Conservation (phyloP, 306 rosid genomes). For the Prunus mongolica region DNA sequence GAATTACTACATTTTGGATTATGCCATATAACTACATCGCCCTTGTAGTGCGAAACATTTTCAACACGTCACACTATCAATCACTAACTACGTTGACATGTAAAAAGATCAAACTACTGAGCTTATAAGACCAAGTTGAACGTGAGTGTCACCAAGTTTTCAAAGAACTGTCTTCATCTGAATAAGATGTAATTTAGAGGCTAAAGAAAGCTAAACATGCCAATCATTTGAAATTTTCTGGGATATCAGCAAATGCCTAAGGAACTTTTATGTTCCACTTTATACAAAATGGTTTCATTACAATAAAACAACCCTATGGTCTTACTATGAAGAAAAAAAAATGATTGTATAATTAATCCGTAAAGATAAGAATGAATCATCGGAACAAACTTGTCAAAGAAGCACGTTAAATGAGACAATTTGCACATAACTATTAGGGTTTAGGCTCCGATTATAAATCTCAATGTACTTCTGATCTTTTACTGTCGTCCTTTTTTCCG, state of each 20-base stretch:
- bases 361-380: background rate
- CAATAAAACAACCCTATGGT: background rate
- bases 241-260: background rate
- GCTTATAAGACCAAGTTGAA: background rate
- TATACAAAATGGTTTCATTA: background rate
- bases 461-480: background rate
- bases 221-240: background rate
- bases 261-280: background rate
- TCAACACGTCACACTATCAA: background rate
- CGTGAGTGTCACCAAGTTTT: background rate
- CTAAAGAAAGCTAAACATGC: background rate
- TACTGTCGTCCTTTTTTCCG: background rate
- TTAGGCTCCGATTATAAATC: background rate
- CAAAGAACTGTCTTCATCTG: background rate
- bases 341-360: background rate
- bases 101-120: background rate
- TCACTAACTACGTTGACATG: background rate
- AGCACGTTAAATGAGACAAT: background rate
- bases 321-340: background rate
- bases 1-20: background rate
- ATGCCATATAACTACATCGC: background rate
- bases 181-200: background rate
- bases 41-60: background rate
- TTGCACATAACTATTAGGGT: background rate
- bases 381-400: background rate